Conservation (phyloP, 352 stramenopile genomes). For the Peronospora destructor region DNA sequence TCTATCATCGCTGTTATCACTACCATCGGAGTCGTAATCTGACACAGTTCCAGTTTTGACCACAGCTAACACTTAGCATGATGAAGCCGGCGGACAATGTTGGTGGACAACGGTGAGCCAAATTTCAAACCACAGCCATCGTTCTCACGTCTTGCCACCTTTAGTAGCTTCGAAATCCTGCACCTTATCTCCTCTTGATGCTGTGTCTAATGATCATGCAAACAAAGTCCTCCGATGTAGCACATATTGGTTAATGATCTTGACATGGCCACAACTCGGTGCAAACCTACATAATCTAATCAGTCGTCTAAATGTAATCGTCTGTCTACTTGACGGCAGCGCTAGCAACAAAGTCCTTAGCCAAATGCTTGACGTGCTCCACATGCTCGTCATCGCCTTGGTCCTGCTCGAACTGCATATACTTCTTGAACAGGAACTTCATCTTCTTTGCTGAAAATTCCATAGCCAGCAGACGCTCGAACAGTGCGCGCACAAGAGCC, state of each 20-base stretch:
- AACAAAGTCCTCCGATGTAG: slow-evolving; percentile 26
- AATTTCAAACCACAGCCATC: neutral
- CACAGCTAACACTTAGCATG: too few species aligned
- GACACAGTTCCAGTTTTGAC: too few species aligned
- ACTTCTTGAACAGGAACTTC: slow-evolving; percentile 98
- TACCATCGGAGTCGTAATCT: too few species aligned
- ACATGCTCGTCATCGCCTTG: slow-evolving; percentile 84
- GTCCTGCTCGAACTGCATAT: slow-evolving; percentile 89
- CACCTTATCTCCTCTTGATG: slow-evolving; percentile 4
- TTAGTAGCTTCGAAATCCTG: slow-evolving; percentile 10
- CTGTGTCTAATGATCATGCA: slow-evolving; percentile 14
- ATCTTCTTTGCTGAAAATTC: slow-evolving; percentile 96
- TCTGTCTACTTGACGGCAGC: slow-evolving; percentile 40
- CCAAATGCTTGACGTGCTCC: slow-evolving; percentile 91
- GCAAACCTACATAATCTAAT: slow-evolving; percentile 36
- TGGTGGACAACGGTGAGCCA: too few species aligned
- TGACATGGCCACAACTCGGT: neutral
- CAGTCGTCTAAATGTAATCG: slow-evolving; percentile 18
- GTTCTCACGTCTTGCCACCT: slow-evolving; percentile 14
- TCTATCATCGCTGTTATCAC: too few species aligned
- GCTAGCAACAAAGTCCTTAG: slow-evolving; percentile 89
- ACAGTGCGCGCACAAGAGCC: slow-evolving; percentile 81
- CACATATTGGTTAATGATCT: slow-evolving; percentile 1
- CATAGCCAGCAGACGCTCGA: slow-evolving; percentile 88
- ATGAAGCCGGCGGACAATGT: too few species aligned